Base-by-base conservation (phyloP, 2,329 filamentous ascomycete genomes). In the Grosmannia clavigera region DNA sequence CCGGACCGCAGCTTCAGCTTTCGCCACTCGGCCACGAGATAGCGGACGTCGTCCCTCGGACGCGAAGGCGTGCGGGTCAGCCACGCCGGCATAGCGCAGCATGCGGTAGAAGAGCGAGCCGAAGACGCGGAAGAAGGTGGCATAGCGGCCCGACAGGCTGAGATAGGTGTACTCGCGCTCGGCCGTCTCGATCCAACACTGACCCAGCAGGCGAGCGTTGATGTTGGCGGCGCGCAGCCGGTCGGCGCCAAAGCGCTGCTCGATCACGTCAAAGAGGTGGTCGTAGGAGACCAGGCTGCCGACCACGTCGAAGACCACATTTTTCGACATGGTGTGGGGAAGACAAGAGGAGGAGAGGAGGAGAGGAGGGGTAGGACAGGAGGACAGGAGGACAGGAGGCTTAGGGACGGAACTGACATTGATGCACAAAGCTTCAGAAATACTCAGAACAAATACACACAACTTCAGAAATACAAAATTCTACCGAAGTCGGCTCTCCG, bases 131-230 rank as follows among this genome's bases (percentile, higher is more conserved):
- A 67, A 69, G 67, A 74, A 78, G 10, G 70, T 65, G 3, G 62
- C 68, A 65, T 78, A 77, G 14, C 70, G 66, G 0, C 69, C 71
- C 0, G 73, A 74, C 5, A 77, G 66, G 54, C 69, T 72, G 5
- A 78, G 70, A 63, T 73, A 78, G 3, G 75, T 78, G 67, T 74
- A 78, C 64, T 79, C 75, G 53, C 72, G 71, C 64, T 78, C 76
- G 3, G 75, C 72, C 3, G 69, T 68, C 53, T 73, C 73, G 63
- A 76, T 71, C 76, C 75, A 78, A 48, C 70, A 67, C 65, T 69
- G 76, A 51, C 74, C 75, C 35, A 78, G 72, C 35, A 74, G 68
- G 52, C 70, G 68, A 0, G 74, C 64, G 5, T 69, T 70, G 62
- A 78, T 72, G 58, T 66, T 67, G 50, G 72, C 62, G 5, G 66